Evolutionary conservation across 768 basidiomycete genomes (phyloP).

Genomic region (Russula vinacea): DNA sequence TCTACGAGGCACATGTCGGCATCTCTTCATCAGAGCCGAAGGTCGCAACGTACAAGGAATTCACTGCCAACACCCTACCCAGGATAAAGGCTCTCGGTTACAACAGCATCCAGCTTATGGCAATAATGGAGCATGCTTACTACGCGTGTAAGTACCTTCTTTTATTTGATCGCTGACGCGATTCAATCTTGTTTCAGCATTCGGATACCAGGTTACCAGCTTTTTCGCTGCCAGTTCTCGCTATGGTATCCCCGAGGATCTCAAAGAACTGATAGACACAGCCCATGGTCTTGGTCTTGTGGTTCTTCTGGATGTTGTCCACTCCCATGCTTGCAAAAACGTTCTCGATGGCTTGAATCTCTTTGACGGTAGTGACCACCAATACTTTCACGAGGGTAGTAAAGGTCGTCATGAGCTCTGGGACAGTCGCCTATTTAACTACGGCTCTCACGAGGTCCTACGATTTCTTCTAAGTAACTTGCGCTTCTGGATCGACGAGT

Average conservation of each 20-base stretch:
- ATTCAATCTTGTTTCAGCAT: slow-evolving; percentile 52
- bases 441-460: slow-evolving; percentile 89
- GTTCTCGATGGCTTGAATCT: slow-evolving; percentile 91
- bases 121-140: slow-evolving; percentile 96
- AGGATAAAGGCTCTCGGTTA: slow-evolving; percentile 91
- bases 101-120: slow-evolving; percentile 98
- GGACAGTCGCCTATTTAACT: slow-evolving; percentile 98
- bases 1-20: slow-evolving; percentile 98
- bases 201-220: slow-evolving; percentile 96
- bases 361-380: slow-evolving; percentile 97
- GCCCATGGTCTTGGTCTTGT: slow-evolving; percentile 92
- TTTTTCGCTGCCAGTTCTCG: slow-evolving; percentile 97
- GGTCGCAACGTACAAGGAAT: slow-evolving; percentile 95
- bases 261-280: slow-evolving; percentile 92
- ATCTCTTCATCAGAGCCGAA: slow-evolving; percentile 86
- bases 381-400: slow-evolving; percentile 92
- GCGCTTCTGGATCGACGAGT: slow-evolving; percentile 93
- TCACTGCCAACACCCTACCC: slow-evolving; percentile 77
- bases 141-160: slow-evolving; percentile 74
- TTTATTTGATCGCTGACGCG: slow-evolving; percentile 7
- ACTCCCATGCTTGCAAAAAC: slow-evolving; percentile 98
- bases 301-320: slow-evolving; percentile 93
- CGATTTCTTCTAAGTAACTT: slow-evolving; percentile 94
- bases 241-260: slow-evolving; percentile 93
- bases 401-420: slow-evolving; percentile 94